Conservation (phyloP, 345 rosid genomes). For the Brassica incana region DNA sequence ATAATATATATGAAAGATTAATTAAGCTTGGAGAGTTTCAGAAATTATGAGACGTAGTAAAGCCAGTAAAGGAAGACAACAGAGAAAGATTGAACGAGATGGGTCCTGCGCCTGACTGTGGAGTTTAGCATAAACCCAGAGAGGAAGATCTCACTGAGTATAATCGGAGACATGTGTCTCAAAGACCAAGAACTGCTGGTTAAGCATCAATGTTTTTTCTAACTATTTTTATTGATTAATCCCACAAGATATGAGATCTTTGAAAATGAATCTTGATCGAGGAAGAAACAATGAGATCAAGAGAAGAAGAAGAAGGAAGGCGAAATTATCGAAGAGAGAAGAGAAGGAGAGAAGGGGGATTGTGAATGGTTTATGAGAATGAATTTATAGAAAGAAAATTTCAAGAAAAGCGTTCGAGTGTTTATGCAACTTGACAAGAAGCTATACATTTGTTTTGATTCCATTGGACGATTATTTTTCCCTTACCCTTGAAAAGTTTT, state of each 20-base stretch:
- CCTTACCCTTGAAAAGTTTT: too few relatives aligned
- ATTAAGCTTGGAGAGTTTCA: not conserved
- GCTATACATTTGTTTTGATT: conserved; percentile 30
- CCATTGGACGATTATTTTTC: conserved; percentile 19
- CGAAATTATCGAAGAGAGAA: not conserved
- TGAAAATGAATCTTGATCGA: not conserved
- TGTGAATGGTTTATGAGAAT: conserved; percentile 7
- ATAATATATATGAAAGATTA: conserved; percentile 4
- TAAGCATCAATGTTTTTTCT: conserved; percentile 61
- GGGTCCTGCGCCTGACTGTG: conserved; percentile 82
- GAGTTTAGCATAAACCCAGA: conserved; percentile 87
- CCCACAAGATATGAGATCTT: not conserved
- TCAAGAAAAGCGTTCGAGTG: conserved; percentile 23
- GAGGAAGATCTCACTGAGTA: conserved; percentile 73
- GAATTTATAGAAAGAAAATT: conserved; percentile 51
- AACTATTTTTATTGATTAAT: not conserved
- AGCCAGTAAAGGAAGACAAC: conserved; percentile 99
- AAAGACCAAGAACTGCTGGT: conserved; percentile 63
- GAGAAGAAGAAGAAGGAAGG: conserved; percentile 20
- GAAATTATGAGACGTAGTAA: conserved; percentile 87
- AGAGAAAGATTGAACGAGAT: conserved; percentile 98
- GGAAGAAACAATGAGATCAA: conserved; percentile 12
- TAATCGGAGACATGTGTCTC: conserved; percentile 98
- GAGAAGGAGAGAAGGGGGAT: conserved; percentile 22
- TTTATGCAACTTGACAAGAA: conserved; percentile 36